Evolutionary conservation across 2,329 filamentous ascomycete species (phyloP).

Genomic region (Fusarium sp.): DNA sequence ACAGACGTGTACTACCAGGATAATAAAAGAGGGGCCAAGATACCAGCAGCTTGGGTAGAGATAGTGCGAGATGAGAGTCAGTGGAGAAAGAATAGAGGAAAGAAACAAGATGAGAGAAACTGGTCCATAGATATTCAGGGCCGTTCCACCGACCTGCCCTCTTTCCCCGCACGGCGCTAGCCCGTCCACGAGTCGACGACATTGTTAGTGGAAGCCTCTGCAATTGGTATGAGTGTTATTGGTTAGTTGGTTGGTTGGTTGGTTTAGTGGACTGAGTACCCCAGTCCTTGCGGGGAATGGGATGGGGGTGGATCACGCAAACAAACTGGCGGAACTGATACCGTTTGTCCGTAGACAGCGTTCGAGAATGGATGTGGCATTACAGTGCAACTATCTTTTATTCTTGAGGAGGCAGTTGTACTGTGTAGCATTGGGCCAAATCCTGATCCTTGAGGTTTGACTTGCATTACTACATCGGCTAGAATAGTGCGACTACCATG

Average conservation of each 20-base stretch:
- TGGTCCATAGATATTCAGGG: not conserved
- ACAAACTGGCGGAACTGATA: not conserved
- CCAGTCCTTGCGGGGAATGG: not conserved
- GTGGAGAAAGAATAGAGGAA: not conserved
- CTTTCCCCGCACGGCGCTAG: not conserved
- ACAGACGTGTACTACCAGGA: not conserved
- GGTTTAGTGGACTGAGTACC: not conserved
- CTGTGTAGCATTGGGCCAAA: too few species aligned
- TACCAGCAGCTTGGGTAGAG: not conserved
- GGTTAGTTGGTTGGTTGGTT: not conserved
- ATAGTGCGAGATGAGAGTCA: not conserved
- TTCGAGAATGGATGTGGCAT: accelerated
- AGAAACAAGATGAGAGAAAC: not conserved
- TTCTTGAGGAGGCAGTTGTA: accelerated
- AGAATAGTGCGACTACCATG: not conserved
- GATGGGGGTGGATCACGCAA: not conserved
- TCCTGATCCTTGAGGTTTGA: accelerated
- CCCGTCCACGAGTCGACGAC: not conserved
- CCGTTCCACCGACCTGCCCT: not conserved
- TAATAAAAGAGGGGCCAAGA: not conserved
- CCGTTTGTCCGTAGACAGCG: not conserved
- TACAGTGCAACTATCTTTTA: not conserved
- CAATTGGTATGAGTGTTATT: not conserved
- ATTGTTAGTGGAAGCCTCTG: not conserved
- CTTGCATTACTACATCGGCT: not conserved